These are phyloP conservation scores for Cryomyces antarcticus DNA, from an alignment of 495 filamentous ascomycete genomes.

Conservation along the genomic window DNA sequence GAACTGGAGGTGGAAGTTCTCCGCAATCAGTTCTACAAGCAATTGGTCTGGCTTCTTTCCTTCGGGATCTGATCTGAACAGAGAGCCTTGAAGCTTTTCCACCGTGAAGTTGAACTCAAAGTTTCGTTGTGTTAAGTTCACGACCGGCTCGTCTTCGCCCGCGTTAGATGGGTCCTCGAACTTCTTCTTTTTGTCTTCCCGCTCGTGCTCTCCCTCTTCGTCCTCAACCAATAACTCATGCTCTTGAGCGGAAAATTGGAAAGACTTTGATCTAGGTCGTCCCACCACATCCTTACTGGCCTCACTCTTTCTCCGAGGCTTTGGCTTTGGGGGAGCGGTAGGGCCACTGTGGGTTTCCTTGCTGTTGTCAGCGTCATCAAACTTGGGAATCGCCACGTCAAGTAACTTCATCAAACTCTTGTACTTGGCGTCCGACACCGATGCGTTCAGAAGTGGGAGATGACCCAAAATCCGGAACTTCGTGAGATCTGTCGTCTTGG, in stretches of 20 bases:
- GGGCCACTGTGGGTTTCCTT: constrained; percentile 1
- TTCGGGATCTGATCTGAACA: constrained; percentile 72
- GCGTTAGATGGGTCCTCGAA: constrained; percentile 19
- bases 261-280: constrained; percentile 35
- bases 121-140: constrained; percentile 62
- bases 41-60: constrained; percentile 57
- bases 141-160: constrained; percentile 31
- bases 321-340: constrained; percentile 6
- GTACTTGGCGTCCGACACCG: constrained; percentile 84
- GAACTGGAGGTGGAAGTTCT: constrained; percentile 70
- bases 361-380: constrained; percentile 32
- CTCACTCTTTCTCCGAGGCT: constrained; percentile 5
- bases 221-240: constrained; percentile 63
- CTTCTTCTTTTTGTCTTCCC: constrained; percentile 26
- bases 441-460: constrained; percentile 78
- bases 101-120: constrained; percentile 96
- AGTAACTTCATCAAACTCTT: constrained; percentile 91
- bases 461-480: constrained; percentile 80
- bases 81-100: constrained; percentile 74
- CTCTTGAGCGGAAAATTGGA: constrained; percentile 42
- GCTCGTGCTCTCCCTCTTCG: constrained; percentile 43
- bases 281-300: constrained; percentile 21
- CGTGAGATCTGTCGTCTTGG: constrained; percentile 83
- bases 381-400: constrained; percentile 80
- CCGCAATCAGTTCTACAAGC: constrained; percentile 76